phyloP scores from a whole-genome alignment of 441 rosid genomes.

The Bruguiera hainesii region DNA sequence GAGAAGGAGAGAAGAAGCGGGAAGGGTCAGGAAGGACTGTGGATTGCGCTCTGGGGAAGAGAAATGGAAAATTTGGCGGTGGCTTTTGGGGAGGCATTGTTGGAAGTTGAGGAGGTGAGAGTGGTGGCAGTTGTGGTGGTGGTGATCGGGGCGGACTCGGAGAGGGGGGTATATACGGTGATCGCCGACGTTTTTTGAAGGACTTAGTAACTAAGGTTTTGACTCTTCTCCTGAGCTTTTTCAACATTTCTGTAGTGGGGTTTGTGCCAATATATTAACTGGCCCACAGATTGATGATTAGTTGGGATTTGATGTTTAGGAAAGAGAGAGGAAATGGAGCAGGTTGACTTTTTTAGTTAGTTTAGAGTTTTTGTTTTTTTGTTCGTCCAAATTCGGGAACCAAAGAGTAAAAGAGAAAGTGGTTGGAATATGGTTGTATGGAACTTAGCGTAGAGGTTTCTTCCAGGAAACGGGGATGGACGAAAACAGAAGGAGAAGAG shows the following conservation, averaged over 20 bases:
- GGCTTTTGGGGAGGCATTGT: constrained; percentile 31
- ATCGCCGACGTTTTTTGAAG: constrained; percentile 36
- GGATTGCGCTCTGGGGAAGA: constrained; percentile 61
- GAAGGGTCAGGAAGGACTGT: constrained; percentile 81
- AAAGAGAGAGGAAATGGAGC: constrained; percentile 2
- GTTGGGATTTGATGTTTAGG: constrained; percentile 8
- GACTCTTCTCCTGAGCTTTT: constrained; percentile 38
- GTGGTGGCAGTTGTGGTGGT: constrained; percentile 15
- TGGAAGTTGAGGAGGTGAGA: constrained; percentile 22
- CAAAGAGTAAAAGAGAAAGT: too few relatives aligned
- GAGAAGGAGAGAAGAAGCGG: constrained; percentile 57
- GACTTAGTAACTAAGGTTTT: constrained; percentile 37
- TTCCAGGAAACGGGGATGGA: not conserved
- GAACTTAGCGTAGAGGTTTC: constrained; percentile 4
- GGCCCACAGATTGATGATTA: not conserved
- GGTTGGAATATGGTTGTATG: too few relatives aligned
- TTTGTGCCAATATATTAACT: not conserved
- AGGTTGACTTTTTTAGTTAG: not conserved
- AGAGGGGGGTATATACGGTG: constrained; percentile 5
- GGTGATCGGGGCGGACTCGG: not conserved
- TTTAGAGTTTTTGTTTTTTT: not conserved
- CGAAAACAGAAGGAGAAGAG: not conserved
- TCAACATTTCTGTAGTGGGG: constrained; percentile 33
- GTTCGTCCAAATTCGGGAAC: too few relatives aligned
- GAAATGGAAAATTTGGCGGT: constrained; percentile 34